phyloP scores from a whole-genome alignment of 1,284 basidiomycete genomes.

The Earliella scabrosa region DNA sequence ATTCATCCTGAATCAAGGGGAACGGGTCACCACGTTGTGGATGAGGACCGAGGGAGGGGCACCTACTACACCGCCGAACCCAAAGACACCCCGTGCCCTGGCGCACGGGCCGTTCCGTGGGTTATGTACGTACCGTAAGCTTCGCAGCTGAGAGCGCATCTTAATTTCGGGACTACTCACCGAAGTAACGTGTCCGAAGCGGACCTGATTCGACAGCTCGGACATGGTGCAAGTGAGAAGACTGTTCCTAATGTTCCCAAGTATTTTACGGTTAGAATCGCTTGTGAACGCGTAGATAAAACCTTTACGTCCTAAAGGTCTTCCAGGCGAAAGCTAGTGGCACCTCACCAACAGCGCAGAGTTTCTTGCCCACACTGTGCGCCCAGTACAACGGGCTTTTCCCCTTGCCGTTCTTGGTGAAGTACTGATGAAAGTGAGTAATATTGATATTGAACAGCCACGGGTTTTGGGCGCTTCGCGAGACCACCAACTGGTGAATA shows the following conservation, averaged over 20 bases:
- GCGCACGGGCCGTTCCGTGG: constrained; percentile 9
- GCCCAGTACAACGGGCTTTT: too few species aligned
- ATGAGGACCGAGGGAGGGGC: neutral
- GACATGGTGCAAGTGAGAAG: neutral
- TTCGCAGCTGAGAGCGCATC: neutral
- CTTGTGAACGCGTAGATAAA: neutral
- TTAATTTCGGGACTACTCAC: constrained; percentile 8
- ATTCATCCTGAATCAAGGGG: neutral
- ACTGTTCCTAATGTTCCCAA: neutral
- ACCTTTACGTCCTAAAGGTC: neutral
- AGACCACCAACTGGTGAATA: too few species aligned
- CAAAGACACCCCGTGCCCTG: neutral
- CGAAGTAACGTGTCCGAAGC: neutral
- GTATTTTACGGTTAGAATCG: constrained; percentile 7
- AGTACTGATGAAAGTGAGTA: too few species aligned
- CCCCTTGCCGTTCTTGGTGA: too few species aligned
- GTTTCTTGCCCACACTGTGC: too few species aligned
- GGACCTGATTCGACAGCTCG: neutral
- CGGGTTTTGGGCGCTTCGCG: too few species aligned
- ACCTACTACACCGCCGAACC: neutral
- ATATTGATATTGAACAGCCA: too few species aligned
- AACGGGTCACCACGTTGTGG: too few species aligned
- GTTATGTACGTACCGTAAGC: neutral
- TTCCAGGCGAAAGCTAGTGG: neutral
- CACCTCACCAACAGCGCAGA: too few species aligned